A percentile compares a stretch with the other conserved stretches of the same genome.
Conservation (phyloP, 2,329 filamentous ascomycete species). For the Conoideocrella luteorostrata region DNA sequence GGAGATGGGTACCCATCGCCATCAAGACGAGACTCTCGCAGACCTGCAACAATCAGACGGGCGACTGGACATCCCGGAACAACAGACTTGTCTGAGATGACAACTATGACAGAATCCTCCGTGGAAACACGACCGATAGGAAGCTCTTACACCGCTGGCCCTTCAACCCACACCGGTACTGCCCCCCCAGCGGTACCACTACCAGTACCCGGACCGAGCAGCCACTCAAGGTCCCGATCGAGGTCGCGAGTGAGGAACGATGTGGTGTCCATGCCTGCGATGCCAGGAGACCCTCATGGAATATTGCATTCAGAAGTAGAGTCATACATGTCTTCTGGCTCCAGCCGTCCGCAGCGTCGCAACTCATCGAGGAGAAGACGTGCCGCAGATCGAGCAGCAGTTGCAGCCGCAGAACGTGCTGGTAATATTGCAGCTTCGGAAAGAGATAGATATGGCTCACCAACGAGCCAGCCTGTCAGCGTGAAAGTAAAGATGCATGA, state of each 20-base stretch:
- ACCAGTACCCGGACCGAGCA: constrained; percentile 16
- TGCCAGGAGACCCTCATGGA: constrained; percentile 47
- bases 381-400: constrained; percentile 39
- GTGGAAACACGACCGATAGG: constrained; percentile 23
- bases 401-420: constrained; percentile 41
- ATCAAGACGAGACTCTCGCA: constrained; percentile 28
- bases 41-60: constrained; percentile 23
- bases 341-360: constrained; percentile 33
- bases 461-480: constrained; percentile 42
- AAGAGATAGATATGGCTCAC: constrained; percentile 34
- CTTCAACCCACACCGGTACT: constrained; percentile 15
- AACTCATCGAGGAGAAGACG: constrained; percentile 40
- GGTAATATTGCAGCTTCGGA: constrained; percentile 37
- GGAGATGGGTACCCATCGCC: constrained; percentile 58
- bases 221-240: constrained; percentile 27
- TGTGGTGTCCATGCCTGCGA: constrained; percentile 44
- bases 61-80: constrained; percentile 22
- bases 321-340: constrained; percentile 21
- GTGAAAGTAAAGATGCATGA: constrained; percentile 56
- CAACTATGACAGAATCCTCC: constrained; percentile 30
- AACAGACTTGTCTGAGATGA: constrained; percentile 22
- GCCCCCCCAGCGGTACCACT: constrained; percentile 12
- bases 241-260: constrained; percentile 32
- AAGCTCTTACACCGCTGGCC: constrained; percentile 18
- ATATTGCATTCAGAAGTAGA: constrained; percentile 25